phyloP scores from a whole-genome alignment of 768 basidiomycete genomes.

The Leccinum arenicola region DNA sequence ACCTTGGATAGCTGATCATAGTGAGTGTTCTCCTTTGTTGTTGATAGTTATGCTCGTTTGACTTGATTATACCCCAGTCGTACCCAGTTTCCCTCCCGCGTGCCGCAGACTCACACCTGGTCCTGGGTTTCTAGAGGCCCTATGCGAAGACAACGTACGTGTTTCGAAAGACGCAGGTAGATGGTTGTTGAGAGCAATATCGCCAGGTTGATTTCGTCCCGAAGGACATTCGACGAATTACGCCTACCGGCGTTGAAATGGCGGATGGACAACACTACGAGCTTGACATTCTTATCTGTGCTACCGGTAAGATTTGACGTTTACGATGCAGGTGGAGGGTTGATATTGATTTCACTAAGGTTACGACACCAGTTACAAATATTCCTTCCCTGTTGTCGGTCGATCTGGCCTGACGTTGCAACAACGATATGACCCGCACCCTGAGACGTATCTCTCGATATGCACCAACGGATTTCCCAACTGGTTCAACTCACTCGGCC shows the following conservation, averaged over 20 bases:
- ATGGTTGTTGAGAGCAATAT: background rate
- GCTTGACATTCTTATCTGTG: constrained; percentile 60
- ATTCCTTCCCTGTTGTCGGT: constrained; percentile 55
- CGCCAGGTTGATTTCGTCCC: constrained; percentile 42
- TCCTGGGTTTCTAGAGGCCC: constrained; percentile 63
- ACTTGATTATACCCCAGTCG: constrained; percentile 25
- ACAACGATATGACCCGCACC: constrained; percentile 53
- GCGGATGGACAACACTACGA: constrained; percentile 52
- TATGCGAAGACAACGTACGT: background rate
- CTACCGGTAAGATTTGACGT: constrained; percentile 42
- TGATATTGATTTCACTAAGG: background rate
- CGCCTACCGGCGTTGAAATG: constrained; percentile 53
- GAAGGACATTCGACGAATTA: constrained; percentile 27
- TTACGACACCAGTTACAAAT: constrained; percentile 49
- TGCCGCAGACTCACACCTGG: constrained; percentile 70
- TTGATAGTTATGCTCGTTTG: background rate
- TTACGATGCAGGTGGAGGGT: background rate
- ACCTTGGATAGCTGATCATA: constrained; percentile 57
- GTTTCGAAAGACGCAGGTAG: background rate
- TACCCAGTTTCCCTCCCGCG: constrained; percentile 55
- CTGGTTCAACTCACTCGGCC: constrained; percentile 57
- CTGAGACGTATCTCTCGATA: constrained; percentile 55
- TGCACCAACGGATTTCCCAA: constrained; percentile 69
- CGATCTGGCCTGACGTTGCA: constrained; percentile 50
- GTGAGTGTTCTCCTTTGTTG: constrained; percentile 1